These are phyloP conservation scores for Flaveria sonorensis DNA, from an alignment of 129 eudicot species.

Conservation along the genomic window DNA sequence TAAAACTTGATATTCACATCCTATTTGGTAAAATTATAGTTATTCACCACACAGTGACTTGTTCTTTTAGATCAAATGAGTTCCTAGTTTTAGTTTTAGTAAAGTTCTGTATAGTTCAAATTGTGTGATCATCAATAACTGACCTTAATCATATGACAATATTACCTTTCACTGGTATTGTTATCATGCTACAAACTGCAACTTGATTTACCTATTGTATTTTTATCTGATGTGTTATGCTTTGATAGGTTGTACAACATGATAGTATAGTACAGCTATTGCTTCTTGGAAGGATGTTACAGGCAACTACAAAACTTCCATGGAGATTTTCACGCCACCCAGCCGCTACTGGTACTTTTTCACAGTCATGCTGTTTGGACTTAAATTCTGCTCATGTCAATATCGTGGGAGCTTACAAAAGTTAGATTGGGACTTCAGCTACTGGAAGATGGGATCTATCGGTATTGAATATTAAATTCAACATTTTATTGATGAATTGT, in stretches of 20 bases:
- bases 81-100: background rate
- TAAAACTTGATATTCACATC: background rate
- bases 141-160: background rate
- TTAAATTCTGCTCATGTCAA: slow-evolving; percentile 81
- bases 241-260: slow-evolving; percentile 76
- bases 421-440: slow-evolving; percentile 81
- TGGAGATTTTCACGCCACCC: slow-evolving; percentile 96
- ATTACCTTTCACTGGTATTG: background rate
- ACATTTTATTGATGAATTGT: slow-evolving; percentile 5
- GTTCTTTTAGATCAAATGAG: background rate
- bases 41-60: background rate
- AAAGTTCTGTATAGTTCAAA: background rate
- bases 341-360: slow-evolving; percentile 92
- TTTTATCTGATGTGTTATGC: background rate
- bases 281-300: slow-evolving; percentile 93
- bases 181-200: background rate
- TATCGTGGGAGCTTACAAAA: slow-evolving; percentile 67
- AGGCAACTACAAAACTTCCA: slow-evolving; percentile 74
- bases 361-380: slow-evolving; percentile 94
- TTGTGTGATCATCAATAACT: background rate
- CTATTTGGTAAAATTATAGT: background rate
- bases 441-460: slow-evolving; percentile 88
- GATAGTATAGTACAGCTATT: slow-evolving; percentile 85
- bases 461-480: slow-evolving; percentile 43
- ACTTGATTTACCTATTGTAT: background rate